Evolutionary conservation across 1,139 yeast genomes (phyloP), one percentile per base, ranked within the genome.

Genomic region (Saccharomyces pastorianus): DNA sequence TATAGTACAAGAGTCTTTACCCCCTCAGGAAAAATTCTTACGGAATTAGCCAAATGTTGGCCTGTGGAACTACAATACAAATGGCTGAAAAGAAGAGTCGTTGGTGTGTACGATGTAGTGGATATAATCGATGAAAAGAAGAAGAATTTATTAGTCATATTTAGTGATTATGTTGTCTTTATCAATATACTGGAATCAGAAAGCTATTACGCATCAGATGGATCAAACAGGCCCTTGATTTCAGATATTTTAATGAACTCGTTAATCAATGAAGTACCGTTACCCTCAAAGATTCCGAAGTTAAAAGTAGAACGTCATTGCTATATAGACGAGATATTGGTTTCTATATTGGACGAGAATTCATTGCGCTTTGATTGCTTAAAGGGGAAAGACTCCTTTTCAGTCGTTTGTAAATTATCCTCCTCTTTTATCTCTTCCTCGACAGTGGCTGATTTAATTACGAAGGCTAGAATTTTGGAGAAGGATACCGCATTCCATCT

Each of bases 161-260:
- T 91, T 70, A 88, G 93, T 50, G 98, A 91, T 65, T 81, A 82
- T 58, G 68, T 90, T 13, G 76, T 91, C 38, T 80, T 89, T 59
- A 71, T 90, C 48, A 79, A 77, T 47, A 76, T 83, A 6, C 67
- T 71, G 2, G 65, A 67, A 29, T 60, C 58, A n/a, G 59, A 59
- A 17, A 49, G 58, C 23, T 63, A 62, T 48, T 64, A 61, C 53
- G 54, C 56, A 2, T 60, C 58, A 59, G 59, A 65, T n/a, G 73
- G 72, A 20, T 62, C 77, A 4, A 81, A 80, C 57, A 74, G 73
- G 49, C 84, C 95, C 1, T 78, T 85, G 1, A 76, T 87, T 13
- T 79, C 96, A 1, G 96, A 90, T 69, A 77, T 88, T 52, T 72
- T 91, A 58, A 88, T 90, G 95, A 95, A 91, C 65, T 88, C 96